Evolutionary conservation across 2,329 filamentous ascomycete species (phyloP), one percentile per base, ranked within the genome.

Genomic region (Claviceps paspali): DNA sequence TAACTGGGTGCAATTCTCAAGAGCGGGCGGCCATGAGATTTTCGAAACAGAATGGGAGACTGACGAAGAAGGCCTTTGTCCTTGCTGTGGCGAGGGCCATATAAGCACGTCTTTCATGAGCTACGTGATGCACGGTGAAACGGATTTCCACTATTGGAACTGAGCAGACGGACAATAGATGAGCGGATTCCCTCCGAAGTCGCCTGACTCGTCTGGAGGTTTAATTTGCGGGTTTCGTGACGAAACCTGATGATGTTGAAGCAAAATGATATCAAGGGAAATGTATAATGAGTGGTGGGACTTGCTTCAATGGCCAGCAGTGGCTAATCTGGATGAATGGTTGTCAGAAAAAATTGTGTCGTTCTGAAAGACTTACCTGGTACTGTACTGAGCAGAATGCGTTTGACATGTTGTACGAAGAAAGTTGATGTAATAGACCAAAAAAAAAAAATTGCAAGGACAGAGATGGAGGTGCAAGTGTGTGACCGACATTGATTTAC

Each of bases 1-100:
- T 17, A 48, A 53, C n/a, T 73, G 67, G 67, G 52, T 58, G 12
- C 57, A 68, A 26, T 73, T 71, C 44, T 61, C 54, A 35, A 53
- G 60, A 23, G 51, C 45, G 34, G 59, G 49, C 22, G 61, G 61
- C 19, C 59, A 61, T 39, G 55, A 59, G 46, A 48, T 57, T 43
- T 50, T 45, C 27, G 49, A 55, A 18, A 19, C 44, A 10, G 56
- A 58, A 8, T 53, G 51, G 41, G 50, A 57, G 33, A 53, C 48
- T 14, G 52, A 53, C 30, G 57, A 60, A 10, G 55, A 60, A 36
- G 53, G 52, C 19, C 41, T 56, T 29, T 63, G 60, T 39, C 59
- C 59, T 23, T 61, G 57, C 44, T 62, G 60, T 36, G 60, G 60
- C 39, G 57, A 61, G 42, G 48, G 48, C 27, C 59, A 62, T 39